A percentile compares a stretch with the other conserved stretches of the same genome.
These are phyloP conservation scores for Colletotrichum somersetense DNA, from an alignment of 2,329 filamentous ascomycete species.

Conservation along the genomic window DNA sequence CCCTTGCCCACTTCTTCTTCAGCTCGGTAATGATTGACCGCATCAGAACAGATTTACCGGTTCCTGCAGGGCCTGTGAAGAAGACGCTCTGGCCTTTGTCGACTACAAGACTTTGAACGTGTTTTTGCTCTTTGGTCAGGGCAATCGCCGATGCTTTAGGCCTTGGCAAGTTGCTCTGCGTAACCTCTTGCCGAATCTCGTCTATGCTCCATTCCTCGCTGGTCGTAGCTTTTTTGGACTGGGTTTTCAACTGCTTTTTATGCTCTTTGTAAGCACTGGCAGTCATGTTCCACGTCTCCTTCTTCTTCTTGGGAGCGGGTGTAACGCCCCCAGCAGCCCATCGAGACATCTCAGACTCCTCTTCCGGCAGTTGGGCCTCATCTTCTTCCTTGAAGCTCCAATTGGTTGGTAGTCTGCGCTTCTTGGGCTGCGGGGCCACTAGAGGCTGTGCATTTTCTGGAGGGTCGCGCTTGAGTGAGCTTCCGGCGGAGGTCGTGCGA, in stretches of 20 bases:
- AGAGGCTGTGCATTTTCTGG: slow-evolving; percentile 49
- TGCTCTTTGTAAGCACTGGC: slow-evolving; percentile 82
- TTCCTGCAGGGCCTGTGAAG: slow-evolving; percentile 96
- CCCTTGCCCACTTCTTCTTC: slow-evolving; percentile 79
- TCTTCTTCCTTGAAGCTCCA: slow-evolving; percentile 48
- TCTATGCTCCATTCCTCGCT: slow-evolving; percentile 58
- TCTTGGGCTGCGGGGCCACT: slow-evolving; percentile 63
- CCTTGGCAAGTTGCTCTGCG: slow-evolving; percentile 51
- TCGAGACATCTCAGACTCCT: slow-evolving; percentile 42
- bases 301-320: slow-evolving; percentile 52
- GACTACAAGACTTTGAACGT: slow-evolving; percentile 86
- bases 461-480: slow-evolving; percentile 58
- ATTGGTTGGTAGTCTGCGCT: slow-evolving; percentile 73
- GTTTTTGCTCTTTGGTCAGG: slow-evolving; percentile 87
- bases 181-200: slow-evolving; percentile 58
- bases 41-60: slow-evolving; percentile 96
- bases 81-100: slow-evolving; percentile 90
- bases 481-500: slow-evolving; percentile 44
- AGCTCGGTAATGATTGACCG: slow-evolving; percentile 88
- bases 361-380: slow-evolving; percentile 45
- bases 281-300: slow-evolving; percentile 76
- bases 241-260: slow-evolving; percentile 79
- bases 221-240: slow-evolving; percentile 62
- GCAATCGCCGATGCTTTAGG: slow-evolving; percentile 68
- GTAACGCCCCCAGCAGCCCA: slow-evolving; percentile 43